phyloP scores from a whole-genome alignment of 352 stramenopile species.

The Globisporangium echinulatum region DNA sequence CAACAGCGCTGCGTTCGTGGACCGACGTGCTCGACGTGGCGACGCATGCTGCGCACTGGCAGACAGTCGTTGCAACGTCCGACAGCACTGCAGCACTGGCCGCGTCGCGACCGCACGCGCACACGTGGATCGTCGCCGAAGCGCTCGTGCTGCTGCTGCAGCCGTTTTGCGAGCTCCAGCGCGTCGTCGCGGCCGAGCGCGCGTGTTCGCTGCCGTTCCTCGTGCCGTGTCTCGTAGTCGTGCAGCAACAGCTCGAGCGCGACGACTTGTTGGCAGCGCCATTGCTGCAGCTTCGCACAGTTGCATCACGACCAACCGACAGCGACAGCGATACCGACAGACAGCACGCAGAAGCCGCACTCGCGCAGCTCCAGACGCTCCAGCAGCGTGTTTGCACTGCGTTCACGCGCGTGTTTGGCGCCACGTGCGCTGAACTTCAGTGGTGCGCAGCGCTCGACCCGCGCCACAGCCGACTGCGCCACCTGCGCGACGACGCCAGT shows the following conservation, averaged over 20 bases:
- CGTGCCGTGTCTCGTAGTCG: conserved; percentile 28
- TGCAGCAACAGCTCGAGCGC: conserved; percentile 23
- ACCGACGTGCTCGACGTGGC: conserved; percentile 20
- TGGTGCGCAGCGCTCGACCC: conserved; percentile 45
- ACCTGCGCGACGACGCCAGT: conserved; percentile 26
- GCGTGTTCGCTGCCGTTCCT: conserved; percentile 30
- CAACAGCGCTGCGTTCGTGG: conserved; percentile 10
- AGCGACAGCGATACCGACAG: conserved; percentile 1
- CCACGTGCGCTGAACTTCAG: conserved; percentile 14
- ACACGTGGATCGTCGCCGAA: conserved; percentile 32
- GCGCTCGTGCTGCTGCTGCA: conserved; percentile 30
- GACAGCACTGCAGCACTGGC: conserved; percentile 14
- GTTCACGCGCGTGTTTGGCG: conserved; percentile 12
- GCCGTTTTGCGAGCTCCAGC: conserved; percentile 33
- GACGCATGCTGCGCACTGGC: conserved; percentile 14
- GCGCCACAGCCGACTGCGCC: conserved; percentile 33
- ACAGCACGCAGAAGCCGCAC: neutral
- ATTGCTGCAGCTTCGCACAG: conserved; percentile 6
- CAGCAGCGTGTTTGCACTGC: conserved; percentile 7
- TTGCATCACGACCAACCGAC: neutral
- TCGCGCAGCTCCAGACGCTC: conserved; percentile 11
- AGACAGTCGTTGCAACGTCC: conserved; percentile 6
- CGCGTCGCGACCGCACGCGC: conserved; percentile 6
- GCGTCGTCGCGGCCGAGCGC: conserved; percentile 29
- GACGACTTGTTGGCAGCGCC: conserved; percentile 24